phyloP scores from a whole-genome alignment of 1,284 basidiomycete species.

The Cutaneotrichosporon sp. region DNA sequence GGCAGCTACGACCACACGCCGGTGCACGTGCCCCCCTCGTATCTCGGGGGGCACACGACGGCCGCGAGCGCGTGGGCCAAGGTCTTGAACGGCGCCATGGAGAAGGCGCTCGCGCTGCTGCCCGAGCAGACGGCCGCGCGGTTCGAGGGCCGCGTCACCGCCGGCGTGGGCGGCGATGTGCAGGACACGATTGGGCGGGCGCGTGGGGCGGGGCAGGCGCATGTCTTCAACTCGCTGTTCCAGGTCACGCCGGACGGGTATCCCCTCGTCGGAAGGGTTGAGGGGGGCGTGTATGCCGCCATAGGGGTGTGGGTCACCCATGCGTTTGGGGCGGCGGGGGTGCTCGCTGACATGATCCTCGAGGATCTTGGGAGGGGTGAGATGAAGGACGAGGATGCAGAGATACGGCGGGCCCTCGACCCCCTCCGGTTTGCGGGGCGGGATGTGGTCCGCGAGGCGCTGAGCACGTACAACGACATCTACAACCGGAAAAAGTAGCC shows the following conservation, averaged over 20 bases:
- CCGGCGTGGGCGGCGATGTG: not conserved
- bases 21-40: conserved; percentile 15
- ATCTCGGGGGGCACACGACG: not conserved
- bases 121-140: conserved; percentile 18
- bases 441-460: conserved; percentile 12
- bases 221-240: conserved; percentile 34
- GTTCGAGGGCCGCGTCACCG: conserved; percentile 12
- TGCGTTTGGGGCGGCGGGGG: conserved; percentile 25
- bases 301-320: conserved; percentile 38
- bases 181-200: not conserved
- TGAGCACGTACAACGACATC: conserved; percentile 34
- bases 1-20: conserved; percentile 32
- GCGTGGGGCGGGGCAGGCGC: not conserved
- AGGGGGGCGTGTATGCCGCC: conserved; percentile 25
- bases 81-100: conserved; percentile 21
- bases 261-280: conserved; percentile 21
- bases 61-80: conserved; percentile 27
- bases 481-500: no score
- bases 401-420: conserved; percentile 24
- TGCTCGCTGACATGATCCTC: conserved; percentile 29
- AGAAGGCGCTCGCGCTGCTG: conserved; percentile 18
- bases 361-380: conserved; percentile 11
- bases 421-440: conserved; percentile 38
- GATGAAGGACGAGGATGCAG: not conserved
- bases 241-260: conserved; percentile 32